Conservation (phyloP, 2,329 filamentous ascomycete genomes). For the Sclerotinia glacialis region DNA sequence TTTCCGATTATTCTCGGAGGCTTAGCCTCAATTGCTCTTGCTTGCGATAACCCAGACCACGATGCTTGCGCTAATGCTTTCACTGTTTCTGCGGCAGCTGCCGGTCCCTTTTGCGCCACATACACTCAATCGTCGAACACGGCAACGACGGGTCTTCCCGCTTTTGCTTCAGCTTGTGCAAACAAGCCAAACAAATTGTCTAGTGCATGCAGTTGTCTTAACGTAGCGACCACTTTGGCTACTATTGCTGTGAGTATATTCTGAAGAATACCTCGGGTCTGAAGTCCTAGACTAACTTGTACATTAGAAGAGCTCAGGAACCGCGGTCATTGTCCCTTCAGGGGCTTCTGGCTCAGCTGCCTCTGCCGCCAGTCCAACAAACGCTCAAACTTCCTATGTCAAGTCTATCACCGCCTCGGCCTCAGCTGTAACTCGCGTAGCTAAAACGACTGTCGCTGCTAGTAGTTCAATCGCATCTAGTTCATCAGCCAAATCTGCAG, state of each 20-base stretch:
- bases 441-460: background rate
- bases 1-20: conserved; percentile 25
- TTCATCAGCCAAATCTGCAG: background rate
- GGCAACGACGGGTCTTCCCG: conserved; percentile 19
- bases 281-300: background rate
- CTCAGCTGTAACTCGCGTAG: background rate
- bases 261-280: background rate
- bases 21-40: conserved; percentile 24
- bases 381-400: background rate
- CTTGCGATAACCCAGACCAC: conserved; percentile 24
- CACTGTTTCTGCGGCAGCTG: background rate
- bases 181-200: conserved; percentile 27
- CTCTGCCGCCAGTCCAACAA: background rate
- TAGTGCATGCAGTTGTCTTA: conserved; percentile 28
- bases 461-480: background rate
- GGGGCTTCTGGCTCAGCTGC: background rate
- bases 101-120: conserved; percentile 24
- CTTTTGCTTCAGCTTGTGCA: conserved; percentile 23
- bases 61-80: conserved; percentile 26
- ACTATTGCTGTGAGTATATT: background rate
- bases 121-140: conserved; percentile 23
- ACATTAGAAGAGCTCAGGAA: background rate
- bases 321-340: background rate
- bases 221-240: conserved; percentile 6
- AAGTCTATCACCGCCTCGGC: background rate